Conservation (phyloP, 805 yeast species). For the Metschnikowia cerradonensis region DNA sequence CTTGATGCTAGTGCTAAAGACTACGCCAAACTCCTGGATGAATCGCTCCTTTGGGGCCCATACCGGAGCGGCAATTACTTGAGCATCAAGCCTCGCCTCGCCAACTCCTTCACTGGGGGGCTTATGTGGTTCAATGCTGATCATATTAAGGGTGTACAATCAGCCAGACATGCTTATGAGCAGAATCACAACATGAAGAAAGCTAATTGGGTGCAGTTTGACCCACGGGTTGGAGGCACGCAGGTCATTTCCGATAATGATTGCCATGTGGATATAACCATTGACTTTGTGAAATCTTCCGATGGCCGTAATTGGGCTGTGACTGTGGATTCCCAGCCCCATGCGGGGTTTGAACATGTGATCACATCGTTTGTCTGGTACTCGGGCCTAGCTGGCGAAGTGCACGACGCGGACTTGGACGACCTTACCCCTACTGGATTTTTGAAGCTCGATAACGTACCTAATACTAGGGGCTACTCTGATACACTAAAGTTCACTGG, state of each 20-base stretch:
- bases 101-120: constrained; percentile 72
- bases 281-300: constrained; percentile 70
- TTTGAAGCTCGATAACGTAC: constrained; percentile 24
- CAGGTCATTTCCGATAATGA: constrained; percentile 69
- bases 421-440: constrained; percentile 19
- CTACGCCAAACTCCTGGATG: constrained; percentile 9
- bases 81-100: constrained; percentile 80
- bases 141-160: constrained; percentile 46
- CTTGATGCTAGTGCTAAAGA: background rate
- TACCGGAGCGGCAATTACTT: constrained; percentile 82
- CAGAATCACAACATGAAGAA: constrained; percentile 64
- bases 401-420: constrained; percentile 19
- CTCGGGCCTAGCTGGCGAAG: constrained; percentile 57
- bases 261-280: constrained; percentile 56
- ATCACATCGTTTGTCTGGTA: constrained; percentile 72
- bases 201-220: constrained; percentile 86
- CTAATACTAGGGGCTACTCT: constrained; percentile 24
- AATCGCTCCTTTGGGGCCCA: constrained; percentile 74
- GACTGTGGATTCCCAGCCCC: constrained; percentile 63
- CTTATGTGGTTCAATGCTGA: constrained; percentile 83
- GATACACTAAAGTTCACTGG: constrained; percentile 43
- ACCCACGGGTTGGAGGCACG: constrained; percentile 82
- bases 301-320: constrained; percentile 80
- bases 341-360: constrained; percentile 42
- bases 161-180: constrained; percentile 70